Evolutionary conservation across 768 basidiomycete species (phyloP).

Genomic region (Mycena metata): DNA sequence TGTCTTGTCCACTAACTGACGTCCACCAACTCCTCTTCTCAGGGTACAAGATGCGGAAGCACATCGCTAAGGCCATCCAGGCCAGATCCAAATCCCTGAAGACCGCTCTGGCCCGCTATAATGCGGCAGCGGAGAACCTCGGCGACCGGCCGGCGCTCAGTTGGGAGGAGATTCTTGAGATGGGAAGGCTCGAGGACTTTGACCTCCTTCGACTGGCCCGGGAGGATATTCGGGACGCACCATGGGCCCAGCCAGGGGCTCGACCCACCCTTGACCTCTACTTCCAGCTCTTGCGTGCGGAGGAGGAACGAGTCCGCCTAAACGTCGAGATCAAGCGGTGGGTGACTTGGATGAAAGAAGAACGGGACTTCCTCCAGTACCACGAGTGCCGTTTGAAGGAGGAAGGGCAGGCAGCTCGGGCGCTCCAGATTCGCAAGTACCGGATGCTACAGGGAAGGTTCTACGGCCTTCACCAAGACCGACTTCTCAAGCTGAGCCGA

Average conservation of each 20-base stretch:
- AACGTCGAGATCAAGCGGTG: conserved; percentile 25
- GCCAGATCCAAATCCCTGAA: too few relatives aligned
- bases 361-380: too few relatives aligned
- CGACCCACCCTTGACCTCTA: conserved; percentile 12
- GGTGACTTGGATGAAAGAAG: too few relatives aligned
- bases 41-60: too few relatives aligned
- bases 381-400: conserved; percentile 33
- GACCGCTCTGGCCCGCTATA: too few relatives aligned
- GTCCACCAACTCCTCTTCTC: too few relatives aligned
- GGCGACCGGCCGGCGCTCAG: too few relatives aligned
- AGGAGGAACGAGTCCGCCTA: conserved; percentile 30
- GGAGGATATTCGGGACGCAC: conserved; percentile 16
- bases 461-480: conserved; percentile 1
- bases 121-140: too few relatives aligned
- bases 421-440: conserved; percentile 16
- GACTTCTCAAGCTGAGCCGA: conserved; percentile 13
- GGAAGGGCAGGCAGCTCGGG: conserved; percentile 14
- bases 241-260: conserved; percentile 24
- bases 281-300: conserved; percentile 35
- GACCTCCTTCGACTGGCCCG: not conserved
- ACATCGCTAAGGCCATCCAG: too few relatives aligned
- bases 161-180: too few relatives aligned
- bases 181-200: too few relatives aligned
- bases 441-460: conserved; percentile 23
- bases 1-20: not conserved